Base-by-base conservation (phyloP, 331 rosid species). In the Erythrophleum ivorense region DNA sequence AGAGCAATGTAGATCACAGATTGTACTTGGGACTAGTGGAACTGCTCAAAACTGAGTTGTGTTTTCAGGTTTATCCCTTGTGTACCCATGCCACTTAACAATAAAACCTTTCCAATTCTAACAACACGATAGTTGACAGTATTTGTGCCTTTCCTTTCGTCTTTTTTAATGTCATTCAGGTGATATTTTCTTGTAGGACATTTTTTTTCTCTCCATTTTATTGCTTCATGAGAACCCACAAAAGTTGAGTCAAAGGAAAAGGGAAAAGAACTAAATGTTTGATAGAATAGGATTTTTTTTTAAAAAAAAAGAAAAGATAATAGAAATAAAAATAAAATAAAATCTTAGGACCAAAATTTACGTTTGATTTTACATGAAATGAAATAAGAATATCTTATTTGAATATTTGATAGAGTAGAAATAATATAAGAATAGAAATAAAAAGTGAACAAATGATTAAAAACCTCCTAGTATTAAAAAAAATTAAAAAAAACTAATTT, bases 1-100 rank as follows among this genome's bases (percentile, higher is more conserved):
- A 93, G 94, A 83, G 88, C 88, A 85, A 85, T 76, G 80, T 87
- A 91, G 93, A 87, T 86, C 71, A 62, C 62, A 88, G 75, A 74
- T 87, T 89, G 87, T 84, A 82, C 85, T 50, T 88, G 87, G 89
- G 76, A 79, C 29, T 78, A 85, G 87, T 69, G 49, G 77, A 87
- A 78, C 89, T 87, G 73, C 70, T 78, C 74, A 84, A 81, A 85
- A 85, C 70, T 79, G 87, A 86, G 88, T 85, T 77, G 82, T 84
- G 85, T 75, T 86, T 80, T 80, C 19, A 72, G 78, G 82, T 82
- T 84, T 77, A 77, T 76, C 86, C 54, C 84, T 53, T 41, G 75
- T 83, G 89, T 83, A 86, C 78, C 71, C 75, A 13, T 83, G 79
- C 66, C 87, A 50, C 74, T 85, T 75, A 58, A 77, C 72, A 86